Conservation (phyloP, 179 eudicot genomes). For the Spinacia oleracea region DNA sequence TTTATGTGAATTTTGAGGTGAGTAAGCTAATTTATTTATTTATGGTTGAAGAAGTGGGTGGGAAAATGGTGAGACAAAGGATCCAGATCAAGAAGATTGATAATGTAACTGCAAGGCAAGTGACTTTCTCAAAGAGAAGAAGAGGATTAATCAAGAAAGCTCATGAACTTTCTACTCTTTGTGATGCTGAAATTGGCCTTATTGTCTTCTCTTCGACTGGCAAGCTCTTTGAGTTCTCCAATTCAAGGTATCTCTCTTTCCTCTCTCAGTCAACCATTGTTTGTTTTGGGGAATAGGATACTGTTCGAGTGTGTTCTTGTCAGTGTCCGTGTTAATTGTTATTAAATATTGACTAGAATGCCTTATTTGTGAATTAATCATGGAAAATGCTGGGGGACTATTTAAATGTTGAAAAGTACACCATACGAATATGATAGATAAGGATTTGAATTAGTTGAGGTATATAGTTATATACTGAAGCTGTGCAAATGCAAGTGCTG, state of each 20-base stretch:
- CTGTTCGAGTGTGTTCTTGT: neutral
- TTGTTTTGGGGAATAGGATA: neutral
- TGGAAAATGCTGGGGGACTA: neutral
- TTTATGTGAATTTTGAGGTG: neutral
- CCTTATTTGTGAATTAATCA: neutral
- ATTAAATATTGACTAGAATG: neutral
- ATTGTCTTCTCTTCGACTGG: slow-evolving; percentile 43
- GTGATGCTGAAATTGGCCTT: slow-evolving; percentile 47
- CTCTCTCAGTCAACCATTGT: neutral
- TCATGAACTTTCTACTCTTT: slow-evolving; percentile 36
- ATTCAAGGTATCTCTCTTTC: slow-evolving; percentile 26
- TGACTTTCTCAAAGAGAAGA: slow-evolving; percentile 37
- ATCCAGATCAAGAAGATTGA: slow-evolving; percentile 43
- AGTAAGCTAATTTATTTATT: neutral
- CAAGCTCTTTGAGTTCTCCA: slow-evolving; percentile 37
- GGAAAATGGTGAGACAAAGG: slow-evolving; percentile 36
- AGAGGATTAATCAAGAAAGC: slow-evolving; percentile 41
- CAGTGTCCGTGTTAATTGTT: neutral
- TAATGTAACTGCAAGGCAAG: slow-evolving; percentile 39
- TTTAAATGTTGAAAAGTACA: neutral
- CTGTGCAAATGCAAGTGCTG: too few species aligned
- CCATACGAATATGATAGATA: too few species aligned
- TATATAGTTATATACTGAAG: neutral
- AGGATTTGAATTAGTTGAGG: neutral
- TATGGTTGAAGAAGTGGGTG: neutral